Evolutionary conservation across 1,284 basidiomycete genomes (phyloP).

Genomic region (Trichosporon sp.): DNA sequence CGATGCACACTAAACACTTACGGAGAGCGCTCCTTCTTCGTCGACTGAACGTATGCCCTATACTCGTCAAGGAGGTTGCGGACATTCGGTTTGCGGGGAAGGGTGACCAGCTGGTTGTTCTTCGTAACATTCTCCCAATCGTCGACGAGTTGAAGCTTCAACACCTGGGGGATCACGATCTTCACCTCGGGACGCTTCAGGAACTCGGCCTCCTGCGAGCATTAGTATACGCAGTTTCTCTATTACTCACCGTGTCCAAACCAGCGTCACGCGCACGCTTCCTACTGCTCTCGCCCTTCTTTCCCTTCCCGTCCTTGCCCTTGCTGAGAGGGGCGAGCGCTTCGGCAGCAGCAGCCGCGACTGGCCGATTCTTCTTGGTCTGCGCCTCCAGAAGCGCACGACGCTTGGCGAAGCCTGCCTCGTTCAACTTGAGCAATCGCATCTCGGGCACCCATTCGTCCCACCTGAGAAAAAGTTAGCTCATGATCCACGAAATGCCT

Average conservation of each 20-base stretch:
- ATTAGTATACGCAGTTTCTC: background rate
- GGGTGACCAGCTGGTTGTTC: slow-evolving; percentile 81
- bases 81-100: slow-evolving; percentile 80
- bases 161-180: slow-evolving; percentile 76
- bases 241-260: slow-evolving; percentile 38
- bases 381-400: slow-evolving; percentile 51
- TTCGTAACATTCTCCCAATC: slow-evolving; percentile 99
- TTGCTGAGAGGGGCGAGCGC: slow-evolving; percentile 10
- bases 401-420: slow-evolving; percentile 76
- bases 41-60: slow-evolving; percentile 58
- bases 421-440: slow-evolving; percentile 81
- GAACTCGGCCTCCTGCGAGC: slow-evolving; percentile 52
- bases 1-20: slow-evolving; percentile 22
- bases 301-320: slow-evolving; percentile 40
- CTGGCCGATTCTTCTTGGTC: slow-evolving; percentile 44
- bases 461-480: slow-evolving; percentile 60
- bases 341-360: slow-evolving; percentile 10
- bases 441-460: slow-evolving; percentile 92
- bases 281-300: slow-evolving; percentile 50
- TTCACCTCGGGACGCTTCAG: slow-evolving; percentile 82
- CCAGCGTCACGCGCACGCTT: slow-evolving; percentile 51
- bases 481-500: background rate
- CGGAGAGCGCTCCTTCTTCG: slow-evolving; percentile 53
- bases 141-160: slow-evolving; percentile 88
- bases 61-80: slow-evolving; percentile 75